Base-by-base conservation (phyloP, 1,139 yeast genomes). In the Pichia sp. region DNA sequence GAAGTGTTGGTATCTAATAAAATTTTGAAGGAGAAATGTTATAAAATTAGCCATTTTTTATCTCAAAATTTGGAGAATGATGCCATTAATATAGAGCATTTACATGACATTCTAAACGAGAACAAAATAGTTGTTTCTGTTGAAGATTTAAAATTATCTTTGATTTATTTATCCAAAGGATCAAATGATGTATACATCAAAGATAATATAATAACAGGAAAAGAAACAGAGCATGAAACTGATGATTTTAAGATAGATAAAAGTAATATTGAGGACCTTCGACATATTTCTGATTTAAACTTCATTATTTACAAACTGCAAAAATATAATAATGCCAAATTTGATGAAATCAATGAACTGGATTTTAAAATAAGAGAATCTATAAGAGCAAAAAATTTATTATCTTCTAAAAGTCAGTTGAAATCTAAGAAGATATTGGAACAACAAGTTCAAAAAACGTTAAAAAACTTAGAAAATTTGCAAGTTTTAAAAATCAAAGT, bases 401-500 rank as follows among this genome's bases (percentile, higher is more conserved):
- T 29, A 1, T 43, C 44, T 7, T 65, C 66, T 1, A 59, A 54
- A 41, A 49, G 56, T 28, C 57, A 57, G 42, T 49, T 62, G 5
- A 57, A 50, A 33, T 35, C 59, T 7, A 59, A 62, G 44, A 59
- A 59, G 43, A 29, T 55, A 5, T 44, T 68, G 11, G 51, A 53
- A 26, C 50, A 53, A 7, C 69, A 74, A 1, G 60, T 69, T 32
- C 57, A 62, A 2, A 59, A 58, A 29, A 60, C 70, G 1, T 49
- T 59, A 1, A 48, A 46, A 6, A 61, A 70, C 7, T 58, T 65
- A 29, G 64, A 61, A 40, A 72, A 73, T 44, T 58, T 76, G 45
- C 54, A 57, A 3, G 50, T 60, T 2, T 57, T 76, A 7, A 53
- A 74, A 42, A 46, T 61, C 34, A 74, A 71, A 51, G 70, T 77